Conservation (phyloP, 768 basidiomycete species). For the Lepiota venenata region DNA sequence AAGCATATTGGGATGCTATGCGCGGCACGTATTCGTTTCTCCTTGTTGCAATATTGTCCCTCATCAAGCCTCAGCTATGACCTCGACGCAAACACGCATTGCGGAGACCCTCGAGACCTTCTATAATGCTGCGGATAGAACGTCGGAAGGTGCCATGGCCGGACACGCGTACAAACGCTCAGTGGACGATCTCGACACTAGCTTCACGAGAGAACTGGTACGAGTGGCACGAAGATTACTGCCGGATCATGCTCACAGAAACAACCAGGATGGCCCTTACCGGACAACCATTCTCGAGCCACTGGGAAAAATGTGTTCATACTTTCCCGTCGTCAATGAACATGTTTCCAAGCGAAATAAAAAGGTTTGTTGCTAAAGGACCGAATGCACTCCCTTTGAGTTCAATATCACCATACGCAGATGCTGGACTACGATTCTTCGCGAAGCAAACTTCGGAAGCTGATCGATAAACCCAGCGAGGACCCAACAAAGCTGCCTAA, state of each 20-base stretch:
- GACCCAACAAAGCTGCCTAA: slow-evolving; percentile 89
- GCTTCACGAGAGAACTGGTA: slow-evolving; percentile 82
- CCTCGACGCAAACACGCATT: slow-evolving; percentile 85
- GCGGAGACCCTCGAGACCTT: slow-evolving; percentile 94
- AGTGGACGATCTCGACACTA: slow-evolving; percentile 88
- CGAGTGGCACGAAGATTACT: slow-evolving; percentile 22
- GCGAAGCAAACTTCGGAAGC: slow-evolving; percentile 83
- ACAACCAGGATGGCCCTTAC: slow-evolving; percentile 81
- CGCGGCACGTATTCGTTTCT: slow-evolving; percentile 51
- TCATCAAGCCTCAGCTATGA: slow-evolving; percentile 67
- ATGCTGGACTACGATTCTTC: slow-evolving; percentile 95
- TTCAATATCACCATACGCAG: slow-evolving; percentile 35
- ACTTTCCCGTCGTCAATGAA: slow-evolving; percentile 91
- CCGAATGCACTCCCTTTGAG: background rate
- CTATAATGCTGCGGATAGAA: slow-evolving; percentile 80
- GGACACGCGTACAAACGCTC: slow-evolving; percentile 95
- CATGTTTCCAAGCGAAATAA: slow-evolving; percentile 94
- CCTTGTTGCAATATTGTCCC: background rate
- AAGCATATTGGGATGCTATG: slow-evolving; percentile 93
- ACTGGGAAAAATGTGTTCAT: slow-evolving; percentile 93
- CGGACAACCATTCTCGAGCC: slow-evolving; percentile 95
- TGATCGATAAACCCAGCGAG: slow-evolving; percentile 89
- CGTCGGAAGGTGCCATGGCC: slow-evolving; percentile 93
- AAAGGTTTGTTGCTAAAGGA: slow-evolving; percentile 54
- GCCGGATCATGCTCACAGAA: background rate